Evolutionary conservation across 441 rosid species (phyloP), one percentile per base, ranked within the genome.

Genomic region (Cnidoscolus chayamansa): DNA sequence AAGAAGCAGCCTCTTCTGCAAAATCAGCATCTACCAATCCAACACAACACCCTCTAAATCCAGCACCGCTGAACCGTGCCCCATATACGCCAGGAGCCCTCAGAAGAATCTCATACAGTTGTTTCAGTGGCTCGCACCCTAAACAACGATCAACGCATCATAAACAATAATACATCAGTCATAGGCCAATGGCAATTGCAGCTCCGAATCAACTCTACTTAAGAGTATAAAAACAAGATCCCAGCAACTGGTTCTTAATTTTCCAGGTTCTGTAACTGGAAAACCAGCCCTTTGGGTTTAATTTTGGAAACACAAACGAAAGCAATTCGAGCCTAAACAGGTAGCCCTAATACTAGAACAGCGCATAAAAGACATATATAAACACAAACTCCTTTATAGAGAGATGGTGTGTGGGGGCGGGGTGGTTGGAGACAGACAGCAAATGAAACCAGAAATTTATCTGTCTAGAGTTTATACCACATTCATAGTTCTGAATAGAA

Each of bases 41-140:
- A 3, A 94, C 68, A 76, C 98, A 94, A 74, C 98, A 94, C 67
- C 97, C 98, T 80, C 97, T 81, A 65, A 94, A 92, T 58, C 97
- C 97, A 9, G 97, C 98, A 35, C 98, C 98, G 64, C 98, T 92
- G 81, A 92, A 92, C 49, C 99, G 88, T 0, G 96, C 89, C 45
- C 98, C 99, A 13, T 75, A 82, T 57, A 89, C 88, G 1, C 99
- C 98, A 0, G 92, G 97, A 13, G 99, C 91, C 73, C 76, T 74
- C 76, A 78, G 77, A 35, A 94, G 90, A 61, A 90, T 89, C 82
- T 81, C 79, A 70, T 88, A 89, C 32, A 94, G 86, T 76, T 92
- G 88, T 75, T 85, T 89, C 80, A 94, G 63, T 58, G 97, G 96
- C 78, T 89, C 91, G 15, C 89, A 88, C 80, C 98, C 98, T 94